phyloP scores from a whole-genome alignment of 2,329 filamentous ascomycete genomes.

The Phyllosticta citribraziliensis region DNA sequence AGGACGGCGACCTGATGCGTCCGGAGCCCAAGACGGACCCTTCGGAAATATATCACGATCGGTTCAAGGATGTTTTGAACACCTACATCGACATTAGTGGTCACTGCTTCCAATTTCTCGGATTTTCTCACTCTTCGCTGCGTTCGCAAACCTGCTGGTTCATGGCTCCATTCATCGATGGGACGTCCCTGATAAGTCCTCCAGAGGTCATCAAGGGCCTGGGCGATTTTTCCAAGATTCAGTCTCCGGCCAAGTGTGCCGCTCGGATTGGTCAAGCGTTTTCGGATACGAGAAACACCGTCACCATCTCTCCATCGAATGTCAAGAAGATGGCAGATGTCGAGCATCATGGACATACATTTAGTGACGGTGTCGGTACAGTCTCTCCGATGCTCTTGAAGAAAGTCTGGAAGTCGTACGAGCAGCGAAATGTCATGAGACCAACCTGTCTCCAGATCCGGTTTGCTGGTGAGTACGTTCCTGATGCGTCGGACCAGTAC shows the following conservation, averaged over 20 bases:
- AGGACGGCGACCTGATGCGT: slow-evolving; percentile 55
- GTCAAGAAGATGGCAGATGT: slow-evolving; percentile 38
- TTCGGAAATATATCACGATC: slow-evolving; percentile 42
- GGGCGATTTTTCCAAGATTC: slow-evolving; percentile 43
- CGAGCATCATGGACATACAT: slow-evolving; percentile 47
- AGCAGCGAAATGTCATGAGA: slow-evolving; percentile 31
- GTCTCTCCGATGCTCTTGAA: slow-evolving; percentile 53
- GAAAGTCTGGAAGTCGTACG: slow-evolving; percentile 48
- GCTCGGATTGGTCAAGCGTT: slow-evolving; percentile 58
- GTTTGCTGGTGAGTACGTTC: slow-evolving; percentile 42
- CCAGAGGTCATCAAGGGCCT: slow-evolving; percentile 34
- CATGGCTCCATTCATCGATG: slow-evolving; percentile 39
- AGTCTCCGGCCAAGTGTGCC: slow-evolving; percentile 47
- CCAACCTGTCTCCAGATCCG: slow-evolving; percentile 68
- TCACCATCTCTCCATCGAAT: slow-evolving; percentile 35
- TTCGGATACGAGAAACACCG: slow-evolving; percentile 59
- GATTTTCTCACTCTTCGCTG: slow-evolving; percentile 72
- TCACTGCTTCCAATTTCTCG: slow-evolving; percentile 52
- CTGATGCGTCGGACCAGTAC: neutral
- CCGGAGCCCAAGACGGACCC: slow-evolving; percentile 45
- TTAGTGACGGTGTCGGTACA: slow-evolving; percentile 72
- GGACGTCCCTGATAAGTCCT: slow-evolving; percentile 21
- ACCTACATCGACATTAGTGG: slow-evolving; percentile 54
- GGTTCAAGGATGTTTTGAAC: slow-evolving; percentile 52
- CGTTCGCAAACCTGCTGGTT: slow-evolving; percentile 63